A percentile compares a stretch with the other conserved stretches of the same genome.
These are phyloP conservation scores for Fusarium armeniacum DNA, from an alignment of 2,329 filamentous ascomycete species.

Conservation along the genomic window DNA sequence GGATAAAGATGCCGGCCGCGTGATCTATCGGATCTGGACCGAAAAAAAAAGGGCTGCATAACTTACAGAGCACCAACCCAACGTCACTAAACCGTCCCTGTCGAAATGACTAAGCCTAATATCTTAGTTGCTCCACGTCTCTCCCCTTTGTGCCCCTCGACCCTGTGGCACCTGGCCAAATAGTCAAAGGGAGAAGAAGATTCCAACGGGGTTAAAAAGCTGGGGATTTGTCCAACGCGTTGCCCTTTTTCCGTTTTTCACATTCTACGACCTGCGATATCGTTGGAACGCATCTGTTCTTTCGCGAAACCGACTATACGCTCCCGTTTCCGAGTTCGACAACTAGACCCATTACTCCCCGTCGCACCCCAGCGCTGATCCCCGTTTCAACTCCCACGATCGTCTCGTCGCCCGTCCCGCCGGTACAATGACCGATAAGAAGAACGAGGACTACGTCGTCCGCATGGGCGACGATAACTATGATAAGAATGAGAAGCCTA, in stretches of 20 bases:
- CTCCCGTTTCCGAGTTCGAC: slow-evolving; percentile 24
- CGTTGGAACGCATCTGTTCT: background rate
- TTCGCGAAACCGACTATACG: slow-evolving; percentile 14
- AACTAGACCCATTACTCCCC: slow-evolving; percentile 23
- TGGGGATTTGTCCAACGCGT: slow-evolving; percentile 5
- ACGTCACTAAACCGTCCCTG: slow-evolving; percentile 24
- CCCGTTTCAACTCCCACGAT: slow-evolving; percentile 18
- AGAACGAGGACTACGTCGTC: slow-evolving; percentile 84
- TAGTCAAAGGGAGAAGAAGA: slow-evolving; percentile 40
- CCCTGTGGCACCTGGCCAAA: slow-evolving; percentile 31
- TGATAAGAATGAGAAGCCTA: slow-evolving; percentile 65
- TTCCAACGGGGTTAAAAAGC: slow-evolving; percentile 25
- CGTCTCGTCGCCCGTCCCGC: slow-evolving; percentile 49
- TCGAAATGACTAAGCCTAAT: slow-evolving; percentile 38
- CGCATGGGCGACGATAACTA: slow-evolving; percentile 74
- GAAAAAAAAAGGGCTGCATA: slow-evolving; percentile 23
- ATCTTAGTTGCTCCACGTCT: slow-evolving; percentile 40
- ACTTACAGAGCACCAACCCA: background rate
- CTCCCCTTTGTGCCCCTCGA: slow-evolving; percentile 44
- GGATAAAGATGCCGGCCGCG: slow-evolving; percentile 12
- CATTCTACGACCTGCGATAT: slow-evolving; percentile 5
- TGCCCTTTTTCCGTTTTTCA: slow-evolving; percentile 14
- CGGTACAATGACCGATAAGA: slow-evolving; percentile 82
- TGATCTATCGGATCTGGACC: slow-evolving; percentile 22
- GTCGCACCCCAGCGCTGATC: slow-evolving; percentile 37